phyloP scores from a whole-genome alignment of 2,329 filamentous ascomycete genomes.

The Ilyonectria sp. region DNA sequence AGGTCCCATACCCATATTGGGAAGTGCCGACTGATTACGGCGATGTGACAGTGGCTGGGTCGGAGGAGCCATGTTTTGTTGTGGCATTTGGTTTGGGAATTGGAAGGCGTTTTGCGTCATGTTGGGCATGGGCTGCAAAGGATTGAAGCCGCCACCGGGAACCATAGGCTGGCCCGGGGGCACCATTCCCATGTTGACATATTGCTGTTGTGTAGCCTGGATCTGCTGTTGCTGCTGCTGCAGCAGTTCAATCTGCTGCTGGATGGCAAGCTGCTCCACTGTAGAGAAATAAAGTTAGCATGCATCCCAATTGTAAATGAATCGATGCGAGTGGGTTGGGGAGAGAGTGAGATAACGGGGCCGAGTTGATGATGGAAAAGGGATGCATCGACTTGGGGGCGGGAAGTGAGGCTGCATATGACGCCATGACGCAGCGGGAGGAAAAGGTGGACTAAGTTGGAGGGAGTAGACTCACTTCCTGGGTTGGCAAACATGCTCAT shows the following conservation, averaged over 20 bases:
- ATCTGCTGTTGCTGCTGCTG: constrained; percentile 99
- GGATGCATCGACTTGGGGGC: background rate
- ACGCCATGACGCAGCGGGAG: background rate
- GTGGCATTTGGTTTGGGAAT: constrained; percentile 84
- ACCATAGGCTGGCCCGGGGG: constrained; percentile 84
- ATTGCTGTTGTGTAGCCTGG: constrained; percentile 95
- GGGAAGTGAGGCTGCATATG: background rate
- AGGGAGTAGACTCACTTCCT: constrained; percentile 68
- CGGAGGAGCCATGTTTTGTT: constrained; percentile 83
- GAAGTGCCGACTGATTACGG: constrained; percentile 97
- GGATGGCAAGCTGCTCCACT: constrained; percentile 98
- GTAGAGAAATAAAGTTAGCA: constrained; percentile 44
- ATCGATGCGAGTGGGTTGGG: background rate
- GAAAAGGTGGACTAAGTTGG: constrained; percentile 17
- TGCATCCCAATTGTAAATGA: constrained; percentile 13
- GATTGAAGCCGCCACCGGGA: constrained; percentile 80
- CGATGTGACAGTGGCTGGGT: constrained; percentile 89
- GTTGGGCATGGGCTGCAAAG: constrained; percentile 85
- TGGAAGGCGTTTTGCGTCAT: constrained; percentile 89
- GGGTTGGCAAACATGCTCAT: constrained; percentile 89
- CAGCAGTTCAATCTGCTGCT: constrained; percentile 97
- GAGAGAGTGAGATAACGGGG: background rate
- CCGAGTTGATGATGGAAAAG: background rate
- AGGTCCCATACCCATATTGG: constrained; percentile 90
- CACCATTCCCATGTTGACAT: constrained; percentile 97